Conservation (phyloP, 2,329 filamentous ascomycete genomes). For the Curvularia eragrostidis region DNA sequence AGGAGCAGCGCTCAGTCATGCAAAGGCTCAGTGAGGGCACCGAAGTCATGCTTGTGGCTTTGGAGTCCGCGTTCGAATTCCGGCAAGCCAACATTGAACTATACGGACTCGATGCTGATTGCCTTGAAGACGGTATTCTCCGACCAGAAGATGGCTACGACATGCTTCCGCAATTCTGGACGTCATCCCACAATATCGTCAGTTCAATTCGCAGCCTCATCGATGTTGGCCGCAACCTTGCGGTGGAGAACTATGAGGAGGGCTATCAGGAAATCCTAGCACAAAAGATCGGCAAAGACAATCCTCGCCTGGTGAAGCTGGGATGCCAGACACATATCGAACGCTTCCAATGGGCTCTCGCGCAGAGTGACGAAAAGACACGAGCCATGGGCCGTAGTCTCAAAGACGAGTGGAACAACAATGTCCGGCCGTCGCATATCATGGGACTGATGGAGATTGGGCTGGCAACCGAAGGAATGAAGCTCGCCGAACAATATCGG, state of each 20-base stretch:
- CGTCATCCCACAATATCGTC: slow-evolving; percentile 65
- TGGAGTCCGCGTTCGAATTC: slow-evolving; percentile 72
- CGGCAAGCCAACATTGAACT: slow-evolving; percentile 70
- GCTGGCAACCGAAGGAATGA: slow-evolving; percentile 64
- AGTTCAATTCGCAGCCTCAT: slow-evolving; percentile 49
- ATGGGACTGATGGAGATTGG: slow-evolving; percentile 57
- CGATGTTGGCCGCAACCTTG: slow-evolving; percentile 51
- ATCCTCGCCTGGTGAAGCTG: slow-evolving; percentile 61
- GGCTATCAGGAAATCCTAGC: slow-evolving; percentile 43
- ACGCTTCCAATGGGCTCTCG: slow-evolving; percentile 64
- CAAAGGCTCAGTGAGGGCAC: slow-evolving; percentile 69
- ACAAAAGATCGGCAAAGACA: slow-evolving; percentile 56
- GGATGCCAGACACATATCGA: slow-evolving; percentile 66
- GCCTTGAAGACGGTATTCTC: slow-evolving; percentile 59
- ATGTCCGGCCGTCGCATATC: slow-evolving; percentile 53
- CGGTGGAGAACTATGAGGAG: slow-evolving; percentile 50
- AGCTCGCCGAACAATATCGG: slow-evolving; percentile 66
- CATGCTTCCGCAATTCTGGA: slow-evolving; percentile 83
- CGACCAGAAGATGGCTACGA: slow-evolving; percentile 64
- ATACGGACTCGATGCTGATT: slow-evolving; percentile 76
- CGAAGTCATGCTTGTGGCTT: slow-evolving; percentile 71
- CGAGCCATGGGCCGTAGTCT: slow-evolving; percentile 59
- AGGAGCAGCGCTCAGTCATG: slow-evolving; percentile 60
- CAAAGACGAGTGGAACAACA: slow-evolving; percentile 49
- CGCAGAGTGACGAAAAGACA: slow-evolving; percentile 58